phyloP scores from a whole-genome alignment of 257 asterid species.

The Solanum pinnatisectum region DNA sequence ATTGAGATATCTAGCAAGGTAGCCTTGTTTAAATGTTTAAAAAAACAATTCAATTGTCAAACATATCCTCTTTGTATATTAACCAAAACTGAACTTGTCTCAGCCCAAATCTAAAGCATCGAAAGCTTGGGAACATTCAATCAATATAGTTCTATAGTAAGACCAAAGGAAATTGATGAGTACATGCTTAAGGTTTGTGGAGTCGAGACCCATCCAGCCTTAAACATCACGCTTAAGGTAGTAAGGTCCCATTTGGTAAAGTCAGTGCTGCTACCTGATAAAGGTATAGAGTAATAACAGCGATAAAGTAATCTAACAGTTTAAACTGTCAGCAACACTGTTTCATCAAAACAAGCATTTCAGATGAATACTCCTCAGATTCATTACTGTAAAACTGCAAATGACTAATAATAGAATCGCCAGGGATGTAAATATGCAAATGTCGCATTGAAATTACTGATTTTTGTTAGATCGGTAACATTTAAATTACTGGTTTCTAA shows the following conservation, averaged over 20 bases:
- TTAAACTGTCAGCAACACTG: background rate
- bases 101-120: background rate
- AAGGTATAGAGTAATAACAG: background rate
- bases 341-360: background rate
- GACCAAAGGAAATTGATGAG: background rate
- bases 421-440: background rate
- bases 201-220: background rate
- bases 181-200: background rate
- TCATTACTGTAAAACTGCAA: background rate
- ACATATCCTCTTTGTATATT: background rate
- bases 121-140: background rate
- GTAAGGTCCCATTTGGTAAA: background rate
- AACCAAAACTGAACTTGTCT: background rate
- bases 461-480: background rate
- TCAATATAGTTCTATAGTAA: background rate
- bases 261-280: background rate
- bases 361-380: background rate
- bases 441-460: background rate
- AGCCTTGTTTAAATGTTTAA: background rate
- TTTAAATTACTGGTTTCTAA: background rate
- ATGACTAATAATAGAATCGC: background rate
- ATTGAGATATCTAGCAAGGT: background rate
- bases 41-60: background rate
- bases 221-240: background rate
- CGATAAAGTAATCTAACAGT: background rate